Evolutionary conservation across 2,329 filamentous ascomycete species (phyloP).

Genomic region (Coleophoma eucalyptorum): DNA sequence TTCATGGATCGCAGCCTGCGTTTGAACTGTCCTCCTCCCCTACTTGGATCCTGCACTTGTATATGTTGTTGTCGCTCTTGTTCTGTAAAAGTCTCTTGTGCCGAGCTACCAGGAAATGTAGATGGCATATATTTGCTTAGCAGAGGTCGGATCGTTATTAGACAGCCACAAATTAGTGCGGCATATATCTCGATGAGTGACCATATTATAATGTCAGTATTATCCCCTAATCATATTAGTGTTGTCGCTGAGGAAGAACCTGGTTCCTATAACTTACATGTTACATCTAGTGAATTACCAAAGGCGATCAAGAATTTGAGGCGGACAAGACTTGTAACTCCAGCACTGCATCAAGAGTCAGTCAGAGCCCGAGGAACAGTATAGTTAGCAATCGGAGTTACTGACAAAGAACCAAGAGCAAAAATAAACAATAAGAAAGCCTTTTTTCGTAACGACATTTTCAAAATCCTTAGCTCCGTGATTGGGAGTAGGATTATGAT

Average conservation of each 20-base stretch:
- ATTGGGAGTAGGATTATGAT: slow-evolving; percentile 62
- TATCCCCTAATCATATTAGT: slow-evolving; percentile 6
- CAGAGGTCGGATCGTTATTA: slow-evolving; percentile 16
- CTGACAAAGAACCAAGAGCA: slow-evolving; percentile 61
- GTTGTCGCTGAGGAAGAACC: neutral
- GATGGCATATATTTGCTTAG: slow-evolving; percentile 9
- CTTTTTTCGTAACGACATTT: slow-evolving; percentile 60
- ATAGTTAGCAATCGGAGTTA: slow-evolving; percentile 13
- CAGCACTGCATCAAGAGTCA: slow-evolving; percentile 8
- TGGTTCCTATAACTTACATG: slow-evolving; percentile 9
- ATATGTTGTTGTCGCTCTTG: too few species aligned
- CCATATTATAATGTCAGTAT: slow-evolving; percentile 19
- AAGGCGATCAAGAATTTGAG: slow-evolving; percentile 13
- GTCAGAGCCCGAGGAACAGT: neutral
- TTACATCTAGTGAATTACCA: slow-evolving; percentile 8
- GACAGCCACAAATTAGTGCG: slow-evolving; percentile 17
- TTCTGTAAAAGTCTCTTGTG: too few species aligned
- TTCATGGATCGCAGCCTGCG: too few species aligned
- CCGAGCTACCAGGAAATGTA: slow-evolving; percentile 4
- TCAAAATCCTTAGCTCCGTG: slow-evolving; percentile 59
- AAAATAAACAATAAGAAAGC: slow-evolving; percentile 64
- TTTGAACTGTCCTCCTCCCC: too few species aligned
- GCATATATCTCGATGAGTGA: slow-evolving; percentile 18
- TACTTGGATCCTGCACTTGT: too few species aligned
- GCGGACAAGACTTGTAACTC: slow-evolving; percentile 16